Evolutionary conservation across 768 basidiomycete species (phyloP).

Genomic region (Dendrothele bispora): DNA sequence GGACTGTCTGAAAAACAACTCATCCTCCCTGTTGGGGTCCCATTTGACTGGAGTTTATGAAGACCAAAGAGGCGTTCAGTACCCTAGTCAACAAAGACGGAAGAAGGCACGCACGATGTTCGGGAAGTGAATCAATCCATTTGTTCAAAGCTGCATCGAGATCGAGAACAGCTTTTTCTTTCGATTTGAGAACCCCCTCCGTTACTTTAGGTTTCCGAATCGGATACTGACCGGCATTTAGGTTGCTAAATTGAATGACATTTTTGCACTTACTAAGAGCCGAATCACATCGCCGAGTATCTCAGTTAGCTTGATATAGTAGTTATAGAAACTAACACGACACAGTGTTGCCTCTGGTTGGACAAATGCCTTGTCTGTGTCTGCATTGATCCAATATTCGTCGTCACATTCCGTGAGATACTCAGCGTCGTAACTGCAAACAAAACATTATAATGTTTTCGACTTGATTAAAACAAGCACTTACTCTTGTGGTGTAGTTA

Average conservation of each 20-base stretch:
- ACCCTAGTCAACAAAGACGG: background rate
- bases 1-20: conserved; percentile 36
- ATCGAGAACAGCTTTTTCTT: conserved; percentile 55
- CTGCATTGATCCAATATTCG: conserved; percentile 48
- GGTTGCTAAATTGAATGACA: background rate
- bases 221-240: conserved; percentile 18
- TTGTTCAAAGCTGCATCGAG: conserved; percentile 60
- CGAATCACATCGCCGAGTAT: conserved; percentile 62
- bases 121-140: conserved; percentile 63
- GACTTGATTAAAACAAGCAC: conserved; percentile 29
- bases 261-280: conserved; percentile 47
- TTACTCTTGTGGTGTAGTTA: conserved; percentile 72
- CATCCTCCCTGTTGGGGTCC: conserved; percentile 23
- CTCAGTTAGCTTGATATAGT: conserved; percentile 54
- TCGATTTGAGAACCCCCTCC: conserved; percentile 53
- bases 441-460: background rate
- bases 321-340: conserved; percentile 50
- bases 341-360: conserved; percentile 49
- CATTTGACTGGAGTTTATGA: conserved; percentile 16
- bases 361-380: conserved; percentile 41
- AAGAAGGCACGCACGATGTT: conserved; percentile 43
- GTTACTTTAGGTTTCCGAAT: conserved; percentile 9
- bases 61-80: conserved; percentile 4
- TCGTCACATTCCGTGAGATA: conserved; percentile 60
- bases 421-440: conserved; percentile 52